Evolutionary conservation across 441 rosid genomes (phyloP), one percentile per base, ranked within the genome.

Genomic region (Gossypium aridum): DNA sequence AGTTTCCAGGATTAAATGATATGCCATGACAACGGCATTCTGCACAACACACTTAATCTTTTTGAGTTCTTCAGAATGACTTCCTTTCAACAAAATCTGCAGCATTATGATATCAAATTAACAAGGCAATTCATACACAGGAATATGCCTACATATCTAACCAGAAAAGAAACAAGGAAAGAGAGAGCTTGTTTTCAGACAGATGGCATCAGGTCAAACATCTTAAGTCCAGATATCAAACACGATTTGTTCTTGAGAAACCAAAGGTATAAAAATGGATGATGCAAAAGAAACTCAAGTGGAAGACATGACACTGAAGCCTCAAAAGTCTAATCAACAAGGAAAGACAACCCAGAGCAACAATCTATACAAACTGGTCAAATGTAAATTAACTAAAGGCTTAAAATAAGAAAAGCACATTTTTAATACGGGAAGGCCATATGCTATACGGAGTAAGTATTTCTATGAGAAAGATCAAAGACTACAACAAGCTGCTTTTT

Each of bases 1-100:
- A 71, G 97, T 92, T 89, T 96, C 99, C 13, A 96, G 93, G 77
- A 90, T 89, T 75, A 96, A 84, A 87, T 86, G 92, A 84, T 93
- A 86, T 56, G 99, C 99, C 83, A 90, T 75, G 19, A 79, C 77
- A 76, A 90, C 91, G 7, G 92, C 92, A 73, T 80, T 77, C 71
- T 89, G 99, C 56, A 93, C 87, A 79, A 91, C 92, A 76, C 79
- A 87, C 84, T 96, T 96, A 79, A 96, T 78, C 87, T 82, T 93
- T 83, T 96, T 96, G 85, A 96, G 81, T 81, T 84, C 96, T 14
- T 89, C 88, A 25, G 91, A 88, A 66, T 89, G 86, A 83, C 92
- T 83, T 82, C 99, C 99, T 88, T 89, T 93, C 79, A 96, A 85
- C 84, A 96, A 86, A 81, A 96, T 86, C 99, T 96, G 92, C 81